Conservation (phyloP, 225 moss, liverwort and hornwort genomes). For the Straminergon stramineum region DNA sequence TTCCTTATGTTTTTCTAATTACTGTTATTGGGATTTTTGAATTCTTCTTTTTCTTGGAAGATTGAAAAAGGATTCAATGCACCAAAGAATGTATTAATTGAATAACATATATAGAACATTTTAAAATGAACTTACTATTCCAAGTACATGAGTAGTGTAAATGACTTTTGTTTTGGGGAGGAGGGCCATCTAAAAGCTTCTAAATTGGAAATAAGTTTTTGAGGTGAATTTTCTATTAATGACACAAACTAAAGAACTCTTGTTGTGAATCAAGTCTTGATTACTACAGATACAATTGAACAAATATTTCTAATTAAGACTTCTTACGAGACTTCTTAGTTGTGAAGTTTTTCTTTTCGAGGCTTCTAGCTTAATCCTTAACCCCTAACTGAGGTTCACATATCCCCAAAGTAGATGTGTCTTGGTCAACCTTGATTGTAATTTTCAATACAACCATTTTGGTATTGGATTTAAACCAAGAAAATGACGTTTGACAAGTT, state of each 20-base stretch:
- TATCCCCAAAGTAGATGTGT: too few species aligned
- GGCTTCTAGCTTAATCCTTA: background rate
- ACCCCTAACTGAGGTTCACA: too few species aligned
- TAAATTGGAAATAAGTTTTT: background rate
- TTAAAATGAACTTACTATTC: background rate
- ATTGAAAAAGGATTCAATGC: background rate
- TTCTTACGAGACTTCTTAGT: background rate
- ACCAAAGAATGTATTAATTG: background rate
- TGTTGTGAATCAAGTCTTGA: accelerated
- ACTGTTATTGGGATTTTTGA: background rate
- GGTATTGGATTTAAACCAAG: too few species aligned
- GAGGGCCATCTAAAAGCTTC: background rate
- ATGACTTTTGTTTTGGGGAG: background rate
- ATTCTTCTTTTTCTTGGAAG: background rate
- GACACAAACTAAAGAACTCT: background rate
- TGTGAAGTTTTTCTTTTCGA: background rate
- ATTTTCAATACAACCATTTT: too few species aligned
- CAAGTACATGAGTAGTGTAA: background rate
- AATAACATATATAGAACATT: background rate
- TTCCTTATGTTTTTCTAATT: accelerated
- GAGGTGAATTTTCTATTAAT: background rate
- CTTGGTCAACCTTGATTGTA: too few species aligned
- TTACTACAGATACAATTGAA: too few species aligned
- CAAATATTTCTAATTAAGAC: too few species aligned
- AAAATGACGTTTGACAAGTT: too few species aligned